Percentiles rank a stretch among this genome's conserved stretches.
Conservation (phyloP, 2,329 filamentous ascomycete species). For the Pseudopyrenochaeta lycopersici region DNA sequence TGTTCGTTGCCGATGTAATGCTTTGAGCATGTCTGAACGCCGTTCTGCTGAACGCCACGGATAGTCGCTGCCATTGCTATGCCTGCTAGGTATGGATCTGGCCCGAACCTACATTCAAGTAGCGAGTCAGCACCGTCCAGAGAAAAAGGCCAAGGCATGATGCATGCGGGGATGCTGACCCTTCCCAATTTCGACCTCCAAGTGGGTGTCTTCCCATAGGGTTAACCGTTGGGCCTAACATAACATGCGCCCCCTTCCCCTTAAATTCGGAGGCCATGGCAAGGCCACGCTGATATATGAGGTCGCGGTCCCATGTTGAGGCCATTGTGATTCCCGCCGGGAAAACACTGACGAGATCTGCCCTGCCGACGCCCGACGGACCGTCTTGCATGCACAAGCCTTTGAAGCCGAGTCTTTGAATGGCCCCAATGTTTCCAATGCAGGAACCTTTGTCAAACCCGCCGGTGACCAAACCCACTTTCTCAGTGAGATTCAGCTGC, state of each 20-base stretch:
- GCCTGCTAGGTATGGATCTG: too few species aligned
- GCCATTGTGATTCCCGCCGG: not conserved
- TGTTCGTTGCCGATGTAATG: slow-evolving; percentile 60
- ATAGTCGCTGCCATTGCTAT: not conserved
- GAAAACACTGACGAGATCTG: slow-evolving; percentile 2
- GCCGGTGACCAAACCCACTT: slow-evolving; percentile 8
- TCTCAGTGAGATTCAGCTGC: slow-evolving; percentile 7
- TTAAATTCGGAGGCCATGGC: slow-evolving; percentile 2
- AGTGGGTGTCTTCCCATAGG: not conserved
- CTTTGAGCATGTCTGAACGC: slow-evolving; percentile 55
- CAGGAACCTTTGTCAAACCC: slow-evolving; percentile 5
- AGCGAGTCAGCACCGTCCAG: too few species aligned
- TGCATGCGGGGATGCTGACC: too few species aligned
- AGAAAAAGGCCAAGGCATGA: too few species aligned
- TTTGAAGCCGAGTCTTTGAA: slow-evolving; percentile 1
- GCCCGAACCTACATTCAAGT: too few species aligned
- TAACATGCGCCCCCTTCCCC: slow-evolving; percentile 5
- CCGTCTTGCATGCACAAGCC: slow-evolving; percentile 4
- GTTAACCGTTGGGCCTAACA: slow-evolving; percentile 10
- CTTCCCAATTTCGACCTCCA: too few species aligned
- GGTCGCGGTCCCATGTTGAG: not conserved
- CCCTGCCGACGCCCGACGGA: slow-evolving; percentile 6
- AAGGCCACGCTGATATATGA: slow-evolving; percentile 5
- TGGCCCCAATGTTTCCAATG: slow-evolving; percentile 6
- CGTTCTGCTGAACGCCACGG: slow-evolving; percentile 57